phyloP scores from a whole-genome alignment of 345 rosid genomes.

The Eucalyptus curtisii region DNA sequence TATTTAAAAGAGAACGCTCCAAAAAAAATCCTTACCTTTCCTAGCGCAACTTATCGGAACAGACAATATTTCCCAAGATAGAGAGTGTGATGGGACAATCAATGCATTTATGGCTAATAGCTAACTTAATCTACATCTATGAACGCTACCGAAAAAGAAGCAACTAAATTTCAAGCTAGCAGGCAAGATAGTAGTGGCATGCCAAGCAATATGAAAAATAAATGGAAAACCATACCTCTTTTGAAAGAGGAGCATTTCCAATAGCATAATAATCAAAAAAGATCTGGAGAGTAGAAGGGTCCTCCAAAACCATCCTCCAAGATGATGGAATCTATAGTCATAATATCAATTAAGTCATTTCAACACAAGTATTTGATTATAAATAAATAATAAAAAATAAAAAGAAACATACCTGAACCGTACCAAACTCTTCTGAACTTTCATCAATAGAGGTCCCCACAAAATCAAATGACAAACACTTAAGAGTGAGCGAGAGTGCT shows the following conservation, averaged over 20 bases:
- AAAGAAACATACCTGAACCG: constrained; percentile 66
- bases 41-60: background rate
- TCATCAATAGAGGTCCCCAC: constrained; percentile 97
- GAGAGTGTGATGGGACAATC: background rate
- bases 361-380: background rate
- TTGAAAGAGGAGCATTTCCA: constrained; percentile 71
- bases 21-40: background rate
- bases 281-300: constrained; percentile 82
- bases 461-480: constrained; percentile 96
- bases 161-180: background rate
- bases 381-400: background rate
- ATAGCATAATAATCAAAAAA: constrained; percentile 93
- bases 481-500: constrained; percentile 91
- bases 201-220: background rate
- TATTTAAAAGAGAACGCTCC: background rate
- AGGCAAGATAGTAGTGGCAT: background rate
- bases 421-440: constrained; percentile 98
- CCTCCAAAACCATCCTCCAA: constrained; percentile 90
- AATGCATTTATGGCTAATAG: background rate
- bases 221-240: constrained; percentile 52
- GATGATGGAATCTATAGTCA: constrained; percentile 67
- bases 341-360: background rate
- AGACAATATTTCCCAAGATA: background rate
- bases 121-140: background rate
- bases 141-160: background rate